phyloP scores from a whole-genome alignment of 495 filamentous ascomycete genomes.

The Hyphodiscus hymeniophilus region DNA sequence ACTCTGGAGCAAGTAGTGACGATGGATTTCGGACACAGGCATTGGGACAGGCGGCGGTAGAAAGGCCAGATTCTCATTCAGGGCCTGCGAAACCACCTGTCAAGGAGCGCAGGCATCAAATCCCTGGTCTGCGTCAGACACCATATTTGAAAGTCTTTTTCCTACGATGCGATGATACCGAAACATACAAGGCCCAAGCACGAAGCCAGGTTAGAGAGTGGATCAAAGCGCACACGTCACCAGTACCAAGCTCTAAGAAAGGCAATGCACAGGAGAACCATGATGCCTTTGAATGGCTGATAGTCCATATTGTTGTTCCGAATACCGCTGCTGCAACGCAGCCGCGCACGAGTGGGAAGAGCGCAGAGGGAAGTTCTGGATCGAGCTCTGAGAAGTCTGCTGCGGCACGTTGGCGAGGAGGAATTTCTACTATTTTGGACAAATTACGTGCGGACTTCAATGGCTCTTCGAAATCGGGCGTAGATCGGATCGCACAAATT shows the following conservation, averaged over 20 bases:
- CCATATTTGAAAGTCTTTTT: slow-evolving; percentile 90
- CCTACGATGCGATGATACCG: slow-evolving; percentile 87
- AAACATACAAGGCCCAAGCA: slow-evolving; percentile 75
- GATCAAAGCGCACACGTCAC: slow-evolving; percentile 66
- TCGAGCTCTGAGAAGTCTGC: slow-evolving; percentile 31
- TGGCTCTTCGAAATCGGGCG: slow-evolving; percentile 62
- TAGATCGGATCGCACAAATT: slow-evolving; percentile 81
- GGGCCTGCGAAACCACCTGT: slow-evolving; percentile 17
- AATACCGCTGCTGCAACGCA: slow-evolving; percentile 70
- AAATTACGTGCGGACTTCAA: slow-evolving; percentile 92
- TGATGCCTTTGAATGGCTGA: slow-evolving; percentile 96
- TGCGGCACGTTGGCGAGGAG: slow-evolving; percentile 59
- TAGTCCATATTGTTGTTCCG: slow-evolving; percentile 80
- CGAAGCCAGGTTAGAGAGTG: slow-evolving; percentile 79
- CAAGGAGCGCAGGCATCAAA: slow-evolving; percentile 80
- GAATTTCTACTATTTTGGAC: slow-evolving; percentile 74
- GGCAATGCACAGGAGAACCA: slow-evolving; percentile 58
- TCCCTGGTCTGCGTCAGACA: slow-evolving; percentile 86
- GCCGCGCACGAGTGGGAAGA: slow-evolving; percentile 41
- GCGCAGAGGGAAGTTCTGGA: slow-evolving; percentile 27
- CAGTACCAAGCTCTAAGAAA: slow-evolving; percentile 41
- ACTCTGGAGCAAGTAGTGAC: slow-evolving; percentile 32
- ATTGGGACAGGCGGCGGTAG: slow-evolving; percentile 16
- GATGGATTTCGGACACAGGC: slow-evolving; percentile 44
- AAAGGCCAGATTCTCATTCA: slow-evolving; percentile 14